phyloP scores from a whole-genome alignment of 192 early-diverging fungal genomes.

The Coemansia sp. region DNA sequence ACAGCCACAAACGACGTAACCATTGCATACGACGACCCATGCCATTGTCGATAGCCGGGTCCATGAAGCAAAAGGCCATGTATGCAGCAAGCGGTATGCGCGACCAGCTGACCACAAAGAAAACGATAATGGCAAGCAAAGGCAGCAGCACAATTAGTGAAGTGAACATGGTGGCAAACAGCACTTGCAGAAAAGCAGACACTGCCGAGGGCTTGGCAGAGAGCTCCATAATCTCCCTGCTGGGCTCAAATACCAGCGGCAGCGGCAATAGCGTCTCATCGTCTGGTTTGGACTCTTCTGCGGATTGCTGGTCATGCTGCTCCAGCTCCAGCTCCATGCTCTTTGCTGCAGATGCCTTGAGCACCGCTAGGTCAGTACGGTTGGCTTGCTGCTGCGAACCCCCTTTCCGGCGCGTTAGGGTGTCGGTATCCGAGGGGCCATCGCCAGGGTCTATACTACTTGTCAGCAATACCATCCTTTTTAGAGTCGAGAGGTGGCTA shows the following conservation, averaged over 20 bases:
- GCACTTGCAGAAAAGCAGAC: conserved; percentile 19
- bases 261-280: too few relatives aligned
- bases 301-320: neutral
- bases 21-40: conserved; percentile 57
- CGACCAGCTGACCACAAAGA: conserved; percentile 19
- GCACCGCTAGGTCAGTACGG: too few relatives aligned
- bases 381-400: too few relatives aligned
- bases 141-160: conserved; percentile 34
- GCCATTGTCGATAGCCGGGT: conserved; percentile 39
- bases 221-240: conserved; percentile 29
- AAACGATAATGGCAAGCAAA: conserved; percentile 10
- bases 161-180: conserved; percentile 30
- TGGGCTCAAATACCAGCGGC: conserved; percentile 40
- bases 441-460: too few relatives aligned
- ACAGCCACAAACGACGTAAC: conserved; percentile 55
- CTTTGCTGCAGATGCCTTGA: too few relatives aligned
- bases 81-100: conserved; percentile 36
- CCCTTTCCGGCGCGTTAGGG: too few relatives aligned
- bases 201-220: too few relatives aligned
- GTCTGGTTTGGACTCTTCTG: too few relatives aligned
- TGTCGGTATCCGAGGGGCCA: too few relatives aligned
- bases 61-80: conserved; percentile 37
- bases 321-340: neutral
- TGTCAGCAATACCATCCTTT: too few relatives aligned
- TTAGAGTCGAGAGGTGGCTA: too few relatives aligned